Conservation (phyloP, 345 rosid genomes). For the Bruguiera gymnorhiza region DNA sequence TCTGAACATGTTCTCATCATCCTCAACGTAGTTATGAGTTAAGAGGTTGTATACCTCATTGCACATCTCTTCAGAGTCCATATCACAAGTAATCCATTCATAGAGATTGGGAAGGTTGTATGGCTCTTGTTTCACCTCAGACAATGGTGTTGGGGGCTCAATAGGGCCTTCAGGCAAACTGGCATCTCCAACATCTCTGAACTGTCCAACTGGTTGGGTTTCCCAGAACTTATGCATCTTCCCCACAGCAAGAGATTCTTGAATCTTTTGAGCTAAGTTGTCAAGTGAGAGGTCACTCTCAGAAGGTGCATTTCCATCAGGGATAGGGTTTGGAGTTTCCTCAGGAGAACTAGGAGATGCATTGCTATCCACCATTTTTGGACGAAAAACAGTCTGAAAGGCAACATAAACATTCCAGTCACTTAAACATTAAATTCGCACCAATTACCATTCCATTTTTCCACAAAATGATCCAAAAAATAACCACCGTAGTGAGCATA, state of each 20-base stretch:
- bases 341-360: constrained; percentile 46
- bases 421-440: background rate
- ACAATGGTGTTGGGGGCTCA: constrained; percentile 55
- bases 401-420: background rate
- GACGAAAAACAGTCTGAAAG: background rate
- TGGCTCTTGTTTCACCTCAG: constrained; percentile 83
- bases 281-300: constrained; percentile 48
- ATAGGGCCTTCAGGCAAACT: constrained; percentile 76
- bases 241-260: constrained; percentile 52
- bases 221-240: constrained; percentile 87
- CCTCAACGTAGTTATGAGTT: constrained; percentile 82
- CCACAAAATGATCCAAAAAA: background rate
- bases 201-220: constrained; percentile 92
- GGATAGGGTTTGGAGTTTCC: constrained; percentile 39
- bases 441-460: background rate
- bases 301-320: constrained; percentile 30
- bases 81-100: constrained; percentile 85
- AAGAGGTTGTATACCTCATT: constrained; percentile 68
- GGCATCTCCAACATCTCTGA: constrained; percentile 61
- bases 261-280: constrained; percentile 54
- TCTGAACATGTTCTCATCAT: constrained; percentile 93
- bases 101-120: constrained; percentile 71
- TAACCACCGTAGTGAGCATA: background rate
- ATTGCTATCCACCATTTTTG: constrained; percentile 50
- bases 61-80: constrained; percentile 68